phyloP scores from a whole-genome alignment of 305 asterid species.

The Fraxinus angustifolia region DNA sequence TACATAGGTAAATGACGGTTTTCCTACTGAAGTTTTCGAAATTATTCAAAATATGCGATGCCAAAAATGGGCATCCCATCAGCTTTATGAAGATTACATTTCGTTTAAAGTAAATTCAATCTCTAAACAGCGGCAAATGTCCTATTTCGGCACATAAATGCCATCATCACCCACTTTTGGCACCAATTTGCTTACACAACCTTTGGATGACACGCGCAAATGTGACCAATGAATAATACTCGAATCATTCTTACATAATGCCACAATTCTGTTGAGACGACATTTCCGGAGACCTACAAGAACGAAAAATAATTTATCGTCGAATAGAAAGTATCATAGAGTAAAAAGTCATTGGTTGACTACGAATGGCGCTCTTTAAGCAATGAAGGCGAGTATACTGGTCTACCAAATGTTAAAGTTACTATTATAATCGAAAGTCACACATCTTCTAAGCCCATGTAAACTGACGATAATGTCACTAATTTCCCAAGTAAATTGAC shows the following conservation, averaged over 20 bases:
- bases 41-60: not conserved
- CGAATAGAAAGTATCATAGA: not conserved
- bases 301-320: constrained; percentile 10
- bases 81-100: not conserved
- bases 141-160: not conserved
- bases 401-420: not conserved
- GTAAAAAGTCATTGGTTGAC: not conserved
- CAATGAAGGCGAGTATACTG: not conserved
- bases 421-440: not conserved
- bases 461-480: not conserved
- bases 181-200: not conserved
- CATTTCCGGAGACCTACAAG: constrained; percentile 43
- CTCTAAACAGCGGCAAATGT: not conserved
- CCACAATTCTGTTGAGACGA: constrained; percentile 37
- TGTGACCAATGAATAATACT: not conserved
- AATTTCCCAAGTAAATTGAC: not conserved
- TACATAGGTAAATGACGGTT: not conserved
- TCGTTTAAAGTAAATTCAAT: not conserved
- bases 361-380: not conserved
- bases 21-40: not conserved
- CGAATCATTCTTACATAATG: constrained; percentile 26
- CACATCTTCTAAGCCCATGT: not conserved
- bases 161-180: not conserved
- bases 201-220: not conserved
- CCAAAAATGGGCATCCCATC: not conserved